Percentiles rank a stretch among this genome's conserved stretches.
Evolutionary conservation across 345 rosid species (phyloP).

Genomic region (Eucalyptus regnans): DNA sequence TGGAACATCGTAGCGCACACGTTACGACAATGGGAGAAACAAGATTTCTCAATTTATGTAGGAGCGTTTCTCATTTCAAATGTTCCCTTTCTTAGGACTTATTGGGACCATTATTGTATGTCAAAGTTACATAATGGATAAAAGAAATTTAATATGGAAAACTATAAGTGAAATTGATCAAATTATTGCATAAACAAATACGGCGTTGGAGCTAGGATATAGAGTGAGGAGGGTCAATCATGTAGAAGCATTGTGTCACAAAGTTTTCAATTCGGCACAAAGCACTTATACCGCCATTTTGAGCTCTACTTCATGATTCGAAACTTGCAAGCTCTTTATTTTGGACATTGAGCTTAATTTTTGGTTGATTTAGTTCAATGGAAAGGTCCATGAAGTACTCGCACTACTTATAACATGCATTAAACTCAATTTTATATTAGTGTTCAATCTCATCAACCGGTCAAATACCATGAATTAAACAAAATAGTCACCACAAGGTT

Average conservation of each 20-base stretch:
- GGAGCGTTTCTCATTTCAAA: neutral
- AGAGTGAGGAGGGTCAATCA: neutral
- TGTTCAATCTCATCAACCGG: neutral
- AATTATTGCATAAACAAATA: neutral
- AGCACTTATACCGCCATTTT: neutral
- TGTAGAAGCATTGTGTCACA: neutral
- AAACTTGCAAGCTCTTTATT: too few relatives aligned
- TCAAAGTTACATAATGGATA: neutral
- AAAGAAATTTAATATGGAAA: neutral
- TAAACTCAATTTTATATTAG: neutral
- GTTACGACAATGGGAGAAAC: too few relatives aligned
- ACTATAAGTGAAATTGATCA: neutral
- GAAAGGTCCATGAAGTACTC: neutral
- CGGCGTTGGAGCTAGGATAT: neutral
- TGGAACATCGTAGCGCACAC: too few relatives aligned
- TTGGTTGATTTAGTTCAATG: neutral
- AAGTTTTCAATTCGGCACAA: neutral
- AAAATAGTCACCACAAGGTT: neutral
- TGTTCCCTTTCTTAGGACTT: neutral
- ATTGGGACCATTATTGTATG: neutral
- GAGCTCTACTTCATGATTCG: neutral
- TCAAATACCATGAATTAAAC: neutral
- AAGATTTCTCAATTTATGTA: neutral
- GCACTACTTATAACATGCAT: neutral
- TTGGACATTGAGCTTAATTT: neutral